Conservation (phyloP, 257 asterid genomes). For the Rubia yunnanensis region DNA sequence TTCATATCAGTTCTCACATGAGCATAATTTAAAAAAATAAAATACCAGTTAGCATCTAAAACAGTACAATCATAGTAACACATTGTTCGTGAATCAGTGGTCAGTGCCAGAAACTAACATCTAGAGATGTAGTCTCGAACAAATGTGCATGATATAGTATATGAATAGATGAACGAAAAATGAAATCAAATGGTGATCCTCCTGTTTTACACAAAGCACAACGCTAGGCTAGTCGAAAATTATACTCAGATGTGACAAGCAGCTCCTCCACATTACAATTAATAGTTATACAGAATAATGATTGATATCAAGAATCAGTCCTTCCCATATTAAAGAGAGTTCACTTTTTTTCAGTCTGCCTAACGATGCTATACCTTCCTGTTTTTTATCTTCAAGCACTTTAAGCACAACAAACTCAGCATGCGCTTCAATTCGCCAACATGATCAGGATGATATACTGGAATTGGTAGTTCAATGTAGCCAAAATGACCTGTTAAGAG, state of each 20-base stretch:
- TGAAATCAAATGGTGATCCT: not conserved
- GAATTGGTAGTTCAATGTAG: constrained; percentile 82
- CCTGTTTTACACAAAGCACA: not conserved
- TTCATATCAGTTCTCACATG: not conserved
- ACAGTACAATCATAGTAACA: not conserved
- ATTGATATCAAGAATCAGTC: not conserved
- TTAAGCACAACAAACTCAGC: constrained; percentile 70
- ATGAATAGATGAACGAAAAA: not conserved
- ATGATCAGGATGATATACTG: constrained; percentile 90
- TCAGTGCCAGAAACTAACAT: not conserved
- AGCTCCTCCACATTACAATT: not conserved
- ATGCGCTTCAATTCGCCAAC: constrained; percentile 64
- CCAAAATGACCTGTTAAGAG: constrained; percentile 85
- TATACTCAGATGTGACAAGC: not conserved
- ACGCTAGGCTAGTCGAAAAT: not conserved
- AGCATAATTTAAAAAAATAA: not conserved
- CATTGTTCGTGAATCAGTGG: not conserved
- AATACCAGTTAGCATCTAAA: not conserved
- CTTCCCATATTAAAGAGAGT: not conserved
- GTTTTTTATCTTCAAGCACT: constrained; percentile 67
- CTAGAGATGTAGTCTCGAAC: too few species aligned
- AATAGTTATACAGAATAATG: not conserved
- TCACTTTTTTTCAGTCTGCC: not conserved
- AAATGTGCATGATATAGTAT: not conserved
- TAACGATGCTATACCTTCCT: constrained; percentile 49